Conservation (phyloP, 371 early-diverging fungal genomes). For the Capniomyces stellatus region DNA sequence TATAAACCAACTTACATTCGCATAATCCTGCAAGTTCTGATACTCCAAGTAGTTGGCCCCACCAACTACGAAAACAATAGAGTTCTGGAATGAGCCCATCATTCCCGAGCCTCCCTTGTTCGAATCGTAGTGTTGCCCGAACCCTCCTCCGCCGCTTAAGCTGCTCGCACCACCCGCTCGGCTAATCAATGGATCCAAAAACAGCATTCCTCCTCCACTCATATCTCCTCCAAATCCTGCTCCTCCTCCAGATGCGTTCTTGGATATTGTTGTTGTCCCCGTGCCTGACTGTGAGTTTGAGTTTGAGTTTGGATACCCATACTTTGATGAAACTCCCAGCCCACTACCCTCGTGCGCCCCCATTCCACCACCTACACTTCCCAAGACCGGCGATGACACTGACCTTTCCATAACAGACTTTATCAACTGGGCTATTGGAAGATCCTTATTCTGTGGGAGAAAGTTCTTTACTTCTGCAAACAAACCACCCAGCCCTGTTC, state of each 20-base stretch:
- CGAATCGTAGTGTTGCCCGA: constrained; percentile 2
- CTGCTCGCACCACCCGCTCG: constrained; percentile 19
- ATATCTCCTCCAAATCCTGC: constrained; percentile 6
- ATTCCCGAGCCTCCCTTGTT: no score
- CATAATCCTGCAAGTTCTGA: constrained; percentile 46
- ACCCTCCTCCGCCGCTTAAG: constrained; percentile 6
- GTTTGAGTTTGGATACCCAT: no score
- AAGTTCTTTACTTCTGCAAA: constrained; percentile 90
- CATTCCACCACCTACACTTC: not conserved
- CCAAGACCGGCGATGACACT: not conserved
- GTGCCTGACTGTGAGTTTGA: constrained; percentile 1
- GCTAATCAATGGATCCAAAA: constrained; percentile 69
- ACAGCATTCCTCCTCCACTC: constrained; percentile 50
- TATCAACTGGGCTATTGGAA: constrained; percentile 67
- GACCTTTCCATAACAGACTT: constrained; percentile 57
- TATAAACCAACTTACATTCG: not conserved
- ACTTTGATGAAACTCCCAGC: constrained; percentile 6
- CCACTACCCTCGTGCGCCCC: not conserved
- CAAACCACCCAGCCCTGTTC: constrained; percentile 56
- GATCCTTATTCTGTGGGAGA: constrained; percentile 69
- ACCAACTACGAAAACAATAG: constrained; percentile 91
- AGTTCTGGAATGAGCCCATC: constrained; percentile 56
- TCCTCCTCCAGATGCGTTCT: constrained; percentile 3
- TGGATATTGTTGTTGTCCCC: not conserved
- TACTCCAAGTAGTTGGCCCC: constrained; percentile 94